Base-by-base conservation (phyloP, 2,329 filamentous ascomycete genomes). In the Ceratocystis variospora region DNA sequence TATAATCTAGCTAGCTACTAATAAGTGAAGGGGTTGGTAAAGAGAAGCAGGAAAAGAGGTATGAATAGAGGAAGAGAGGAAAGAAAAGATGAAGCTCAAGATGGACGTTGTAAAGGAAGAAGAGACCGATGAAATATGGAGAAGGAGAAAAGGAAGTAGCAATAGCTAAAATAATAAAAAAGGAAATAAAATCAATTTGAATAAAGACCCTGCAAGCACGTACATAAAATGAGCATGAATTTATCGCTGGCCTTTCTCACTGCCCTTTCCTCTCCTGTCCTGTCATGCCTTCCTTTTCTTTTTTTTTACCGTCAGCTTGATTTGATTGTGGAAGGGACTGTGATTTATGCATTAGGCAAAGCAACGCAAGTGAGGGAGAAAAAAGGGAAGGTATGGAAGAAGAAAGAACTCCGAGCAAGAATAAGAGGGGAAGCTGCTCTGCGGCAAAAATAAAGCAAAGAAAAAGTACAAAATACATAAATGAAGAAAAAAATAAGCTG, bases 261-360 rank as follows among this genome's bases (percentile, higher is more conserved):
- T 59, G 55, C 28, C 28, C 12, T 37, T 59, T 59, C 6, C 12
- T 33, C 25, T 19, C 8, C 25, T 37, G 25, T 59, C 55, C 33
- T 59, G 15, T 59, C 15, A n/a, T 37, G 55, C 28, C 31, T 37
- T 59, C 15, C n/a, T 31, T 33, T 33, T 59, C 22, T 59, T n/a
- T 10, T 25, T 50, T 28, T 55, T 12, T 15, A 17, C 4, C 8
- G 55, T 5, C 28, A 37, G 55, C 28, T 31, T 59, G 28, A 17
- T 59, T 59, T 59, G 55, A 17, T 59, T 59, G 55, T 33, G 37
- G 61, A 63, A 63, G 33, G 61, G 61, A 19, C 17, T 28, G n/a
- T 48, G 44, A 46, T 62, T 63, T 46, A 63, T 48, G 61, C 61
- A 48, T 33, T 33, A 63, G 61, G 31, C 61, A 37, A 63, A 44